phyloP scores from a whole-genome alignment of 2,329 filamentous ascomycete species.

The Eutypa lata region DNA sequence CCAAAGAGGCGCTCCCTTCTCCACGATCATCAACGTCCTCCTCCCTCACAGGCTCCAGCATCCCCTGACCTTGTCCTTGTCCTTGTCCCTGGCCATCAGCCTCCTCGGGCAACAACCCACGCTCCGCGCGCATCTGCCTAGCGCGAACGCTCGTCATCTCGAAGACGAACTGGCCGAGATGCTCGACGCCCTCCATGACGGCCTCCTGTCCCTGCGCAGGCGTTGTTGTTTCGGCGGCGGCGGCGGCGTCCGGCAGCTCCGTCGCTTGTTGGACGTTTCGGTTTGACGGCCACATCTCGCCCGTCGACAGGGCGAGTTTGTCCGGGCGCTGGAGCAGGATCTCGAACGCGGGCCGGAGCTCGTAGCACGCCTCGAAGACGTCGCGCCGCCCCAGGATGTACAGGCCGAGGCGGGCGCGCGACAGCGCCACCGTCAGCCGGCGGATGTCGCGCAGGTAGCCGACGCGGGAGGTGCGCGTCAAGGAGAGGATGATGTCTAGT shows the following conservation, averaged over 20 bases:
- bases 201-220: constrained; percentile 52
- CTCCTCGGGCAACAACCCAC: constrained; percentile 24
- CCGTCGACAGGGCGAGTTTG: constrained; percentile 76
- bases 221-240: constrained; percentile 43
- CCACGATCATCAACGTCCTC: constrained; percentile 25
- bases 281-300: constrained; percentile 78
- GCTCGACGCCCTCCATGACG: constrained; percentile 87
- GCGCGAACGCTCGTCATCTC: constrained; percentile 79
- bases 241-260: constrained; percentile 25
- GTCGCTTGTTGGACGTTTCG: constrained; percentile 48
- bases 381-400: constrained; percentile 87
- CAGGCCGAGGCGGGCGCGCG: constrained; percentile 83
- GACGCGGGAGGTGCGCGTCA: constrained; percentile 82
- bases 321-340: constrained; percentile 73
- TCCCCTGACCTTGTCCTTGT: constrained; percentile 4
- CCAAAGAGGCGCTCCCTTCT: neutral
- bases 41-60: constrained; percentile 29
- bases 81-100: constrained; percentile 3
- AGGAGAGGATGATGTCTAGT: constrained; percentile 89
- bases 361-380: constrained; percentile 85
- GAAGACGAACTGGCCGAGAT: constrained; percentile 92
- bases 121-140: constrained; percentile 44
- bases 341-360: constrained; percentile 84
- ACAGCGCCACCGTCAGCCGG: constrained; percentile 89
- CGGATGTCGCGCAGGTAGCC: constrained; percentile 93